Conservation (phyloP, 768 basidiomycete genomes). For the Lyophyllum decastes region DNA sequence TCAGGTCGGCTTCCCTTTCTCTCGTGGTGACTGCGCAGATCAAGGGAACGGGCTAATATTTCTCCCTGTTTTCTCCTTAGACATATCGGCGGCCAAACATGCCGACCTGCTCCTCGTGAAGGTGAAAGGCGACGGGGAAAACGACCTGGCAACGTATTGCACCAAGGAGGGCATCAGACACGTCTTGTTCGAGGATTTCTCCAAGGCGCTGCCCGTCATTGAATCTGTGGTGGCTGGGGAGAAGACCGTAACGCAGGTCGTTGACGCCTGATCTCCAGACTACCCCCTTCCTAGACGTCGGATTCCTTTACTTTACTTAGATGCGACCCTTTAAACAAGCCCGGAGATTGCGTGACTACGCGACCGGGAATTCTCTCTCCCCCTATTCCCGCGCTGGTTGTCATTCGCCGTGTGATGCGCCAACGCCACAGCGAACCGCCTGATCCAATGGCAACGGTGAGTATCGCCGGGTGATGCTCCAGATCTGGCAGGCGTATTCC, state of each 20-base stretch:
- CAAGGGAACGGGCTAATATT: background rate
- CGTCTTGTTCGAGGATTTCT: constrained; percentile 75
- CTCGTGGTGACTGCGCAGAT: background rate
- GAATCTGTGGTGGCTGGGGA: constrained; percentile 71
- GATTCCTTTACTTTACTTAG: too few species aligned
- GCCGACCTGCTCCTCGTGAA: constrained; percentile 97
- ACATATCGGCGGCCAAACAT: constrained; percentile 89
- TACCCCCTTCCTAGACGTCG: too few species aligned
- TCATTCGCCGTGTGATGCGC: too few species aligned
- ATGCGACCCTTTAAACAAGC: too few species aligned
- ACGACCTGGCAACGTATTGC: constrained; percentile 88
- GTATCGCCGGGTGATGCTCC: too few species aligned
- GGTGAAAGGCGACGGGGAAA: constrained; percentile 71
- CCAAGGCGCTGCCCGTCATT: constrained; percentile 59
- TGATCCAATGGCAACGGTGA: too few species aligned
- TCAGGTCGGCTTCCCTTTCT: constrained; percentile 58
- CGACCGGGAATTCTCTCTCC: too few species aligned
- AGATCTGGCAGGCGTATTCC: too few species aligned
- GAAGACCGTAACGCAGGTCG: constrained; percentile 57
- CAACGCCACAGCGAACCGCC: too few species aligned
- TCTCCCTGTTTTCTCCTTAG: constrained; percentile 37
- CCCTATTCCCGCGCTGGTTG: too few species aligned
- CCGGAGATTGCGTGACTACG: too few species aligned
- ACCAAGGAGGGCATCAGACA: constrained; percentile 76
- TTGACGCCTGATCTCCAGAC: constrained; percentile 3